These are phyloP conservation scores for Euptelea pleiosperma DNA, from an alignment of 164 flowering plant genomes.

Conservation along the genomic window DNA sequence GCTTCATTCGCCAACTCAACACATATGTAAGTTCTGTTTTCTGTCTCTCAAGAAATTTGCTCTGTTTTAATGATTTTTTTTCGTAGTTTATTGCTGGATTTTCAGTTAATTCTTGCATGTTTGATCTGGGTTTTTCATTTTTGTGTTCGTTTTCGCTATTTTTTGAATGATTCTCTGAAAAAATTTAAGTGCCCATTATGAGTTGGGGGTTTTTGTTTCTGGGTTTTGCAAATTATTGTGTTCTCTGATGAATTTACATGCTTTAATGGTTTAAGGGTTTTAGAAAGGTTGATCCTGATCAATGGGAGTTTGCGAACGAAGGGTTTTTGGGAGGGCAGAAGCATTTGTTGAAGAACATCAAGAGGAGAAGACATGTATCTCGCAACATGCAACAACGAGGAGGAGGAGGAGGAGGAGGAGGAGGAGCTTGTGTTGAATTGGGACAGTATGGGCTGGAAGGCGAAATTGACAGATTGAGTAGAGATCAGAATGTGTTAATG, in stretches of 20 bases:
- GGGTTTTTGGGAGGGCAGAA: conserved; percentile 72
- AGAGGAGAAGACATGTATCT: conserved; percentile 38
- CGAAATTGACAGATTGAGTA: conserved; percentile 49
- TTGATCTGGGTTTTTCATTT: not conserved
- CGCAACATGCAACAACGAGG: conserved; percentile 29
- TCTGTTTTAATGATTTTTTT: too few relatives aligned
- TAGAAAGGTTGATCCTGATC: conserved; percentile 55
- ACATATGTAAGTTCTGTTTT: conserved; percentile 51
- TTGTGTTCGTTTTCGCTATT: not conserved
- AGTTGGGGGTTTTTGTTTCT: too few relatives aligned
- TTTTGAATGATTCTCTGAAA: not conserved
- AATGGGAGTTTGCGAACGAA: too few relatives aligned
- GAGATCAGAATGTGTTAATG: conserved; percentile 39
- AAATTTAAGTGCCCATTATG: too few relatives aligned
- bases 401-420: conserved; percentile 8
- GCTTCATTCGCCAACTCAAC: conserved; percentile 79
- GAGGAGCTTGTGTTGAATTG: conserved; percentile 15
- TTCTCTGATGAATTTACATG: not conserved
- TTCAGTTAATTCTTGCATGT: not conserved
- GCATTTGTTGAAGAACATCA: conserved; percentile 60
- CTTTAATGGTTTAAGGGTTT: conserved; percentile 43
- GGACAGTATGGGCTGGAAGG: conserved; percentile 27
- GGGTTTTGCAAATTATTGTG: too few relatives aligned
- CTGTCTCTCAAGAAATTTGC: too few relatives aligned
- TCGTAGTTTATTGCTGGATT: too few relatives aligned